A percentile compares a stretch with the other conserved stretches of the same genome.
phyloP scores from a whole-genome alignment of 2,329 filamentous ascomycete species.

The Alternaria incomplexa region DNA sequence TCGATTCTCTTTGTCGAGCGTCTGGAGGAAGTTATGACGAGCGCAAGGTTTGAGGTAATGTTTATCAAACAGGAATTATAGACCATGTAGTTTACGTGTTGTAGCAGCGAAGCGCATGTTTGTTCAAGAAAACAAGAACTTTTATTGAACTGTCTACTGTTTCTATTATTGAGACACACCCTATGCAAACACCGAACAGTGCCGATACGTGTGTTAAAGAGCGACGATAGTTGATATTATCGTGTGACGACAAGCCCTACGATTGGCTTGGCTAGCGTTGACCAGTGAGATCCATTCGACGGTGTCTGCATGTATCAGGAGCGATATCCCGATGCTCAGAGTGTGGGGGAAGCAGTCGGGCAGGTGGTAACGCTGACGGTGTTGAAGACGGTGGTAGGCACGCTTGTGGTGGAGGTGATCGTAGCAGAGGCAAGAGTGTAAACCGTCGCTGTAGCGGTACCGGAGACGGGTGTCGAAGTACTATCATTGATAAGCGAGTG shows the following conservation, averaged over 20 bases:
- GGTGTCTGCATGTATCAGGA: not conserved
- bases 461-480: not conserved
- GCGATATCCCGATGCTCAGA: not conserved
- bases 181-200: not conserved
- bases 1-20: not conserved
- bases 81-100: not conserved
- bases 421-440: not conserved
- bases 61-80: not conserved
- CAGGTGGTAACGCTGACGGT: not conserved
- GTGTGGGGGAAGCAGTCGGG: not conserved
- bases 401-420: not conserved
- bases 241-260: not conserved
- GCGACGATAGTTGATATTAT: not conserved
- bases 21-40: not conserved
- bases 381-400: not conserved
- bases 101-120: not conserved
- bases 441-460: not conserved
- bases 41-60: not conserved
- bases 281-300: not conserved
- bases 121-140: not conserved
- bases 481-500: not conserved
- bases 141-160: not conserved
- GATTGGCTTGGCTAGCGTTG: not conserved
- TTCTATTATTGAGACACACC: not conserved
- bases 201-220: conserved; percentile 2